Base-by-base conservation (phyloP, 2,329 filamentous ascomycete species). In the Phyllosticta citribraziliensis region DNA sequence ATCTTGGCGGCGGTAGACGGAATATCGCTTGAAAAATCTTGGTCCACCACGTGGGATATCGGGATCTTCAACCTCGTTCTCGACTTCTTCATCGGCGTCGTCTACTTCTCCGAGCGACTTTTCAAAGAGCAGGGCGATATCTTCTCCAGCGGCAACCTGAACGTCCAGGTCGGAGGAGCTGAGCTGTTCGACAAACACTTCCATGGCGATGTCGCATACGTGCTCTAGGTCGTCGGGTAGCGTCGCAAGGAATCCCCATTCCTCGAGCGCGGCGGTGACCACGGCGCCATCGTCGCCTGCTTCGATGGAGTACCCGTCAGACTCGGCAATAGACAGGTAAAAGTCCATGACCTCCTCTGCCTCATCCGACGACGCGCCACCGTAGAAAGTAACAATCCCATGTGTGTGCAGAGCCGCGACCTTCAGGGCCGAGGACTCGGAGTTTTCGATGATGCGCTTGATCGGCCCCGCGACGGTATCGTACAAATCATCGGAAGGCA, bases 101-200 rank as follows among this genome's bases (percentile, higher is more conserved):
- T 84, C 82, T 56, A 78, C 75, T 40, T 80, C 79, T 0, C 81
- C 83, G 70, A 82, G 85, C 62, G 81, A 83, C 64, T 88, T 88
- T 72, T 96, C 91, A 68, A 89, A 93, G 11, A 96, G 79, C 10
- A 95, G 78, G 0, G 91, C 91, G 63, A 96, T 91, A 71, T 89
- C 89, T 69, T 88, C 84, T 3, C 88, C 90, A 0, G 90, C 88
- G 3, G 87, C 84, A 54, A 90, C 84, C 68, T 94, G 89, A 0
- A 96, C 88, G 9, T 82, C 78, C 0, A 85, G 78, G 62, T 91
- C 86, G 33, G 80, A 80, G 70, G 88, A 91, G 63, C 92, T 86
- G 19, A 96, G 86, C 73, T 96, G 91, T 55, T 96, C 91, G 52
- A 89, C 85, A 67, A 96, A 91, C 1, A 87, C 86, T 58, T 94